Evolutionary conservation across 352 stramenopile species (phyloP), one percentile per base, ranked within the genome.

Genomic region (Phytophthora sojae): DNA sequence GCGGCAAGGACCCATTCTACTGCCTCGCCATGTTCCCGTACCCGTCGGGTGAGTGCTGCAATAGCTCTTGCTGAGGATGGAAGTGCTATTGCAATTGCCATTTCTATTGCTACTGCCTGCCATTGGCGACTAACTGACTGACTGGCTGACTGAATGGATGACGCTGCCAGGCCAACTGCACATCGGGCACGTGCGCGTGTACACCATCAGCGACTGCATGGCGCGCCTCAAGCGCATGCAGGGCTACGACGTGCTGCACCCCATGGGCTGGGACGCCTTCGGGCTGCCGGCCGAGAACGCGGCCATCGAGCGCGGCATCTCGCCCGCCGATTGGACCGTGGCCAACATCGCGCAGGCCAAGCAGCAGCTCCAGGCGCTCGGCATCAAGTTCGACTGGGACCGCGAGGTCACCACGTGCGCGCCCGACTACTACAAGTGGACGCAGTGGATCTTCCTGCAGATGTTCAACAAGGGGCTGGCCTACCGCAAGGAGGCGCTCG

Each of bases 231-330:
- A 97, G 82, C 87, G 96, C 42, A 99, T 99, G 97, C 95, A 98
- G 50, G 96, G 94, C 25, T 98, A 95, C 72, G 89, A 99, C 71
- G 90, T 99, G 54, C 76, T 99, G 44, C 98, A 99, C 75, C 98
- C 98, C 0, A 99, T 99, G 86, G 98, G 98, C 32, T 99, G 97
- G 97, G 98, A 99, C 81, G 97, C 97, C 17, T 99, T 99, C 83
- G 98, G 98, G 5, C 82, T 99, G n/a, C 98, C 98, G 0, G 98
- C 98, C 3, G 98, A 99, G 84, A 99, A 99, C 80, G 98, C 98
- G 57, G 98, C 98, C 30, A 99, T 99, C 70, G 93, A 99, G 61
- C 98, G 97, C 37, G 97, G 97, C 21, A 92, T 98, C 51, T 97
- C 98, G 68, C 98, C 98, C 19, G 93, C 90, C 6, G 91, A 97